Evolutionary conservation across 1,284 basidiomycete species (phyloP), one percentile per base, ranked within the genome.

Genomic region (Phlebopus sp.): DNA sequence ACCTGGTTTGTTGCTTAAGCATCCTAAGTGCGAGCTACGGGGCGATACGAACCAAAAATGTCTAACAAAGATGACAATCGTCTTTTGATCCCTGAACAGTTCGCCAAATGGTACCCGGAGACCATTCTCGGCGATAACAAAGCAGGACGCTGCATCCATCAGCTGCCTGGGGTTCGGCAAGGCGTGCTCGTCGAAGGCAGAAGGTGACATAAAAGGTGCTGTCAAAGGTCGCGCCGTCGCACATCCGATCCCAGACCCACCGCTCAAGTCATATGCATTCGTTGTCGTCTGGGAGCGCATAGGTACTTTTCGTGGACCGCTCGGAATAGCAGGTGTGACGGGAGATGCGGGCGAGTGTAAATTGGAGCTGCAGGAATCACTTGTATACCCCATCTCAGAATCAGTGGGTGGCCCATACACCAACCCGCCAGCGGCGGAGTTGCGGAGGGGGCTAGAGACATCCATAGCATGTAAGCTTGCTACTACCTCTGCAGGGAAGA

Each of bases 51-150:
- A 60, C 63, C 51, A 64, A 35, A 90, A 88, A 64, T 89, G 85
- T 35, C 87, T 73, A 54, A 89, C 78, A 68, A 90, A 89, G 39
- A 86, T 63, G 44, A 93, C 82, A 48, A 93, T 76, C 1, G 86
- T 88, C 62, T 75, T 77, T 59, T 78, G 76, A 9, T 73, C 69
- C 42, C 72, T 73, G 62, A 91, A 86, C 23, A 95, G 64, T 40
- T 87, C 79, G 2, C 88, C 86, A 55, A 95, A 94, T 21, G 70
- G 72, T 35, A 88, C 70, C 9, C 77, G 72, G 7, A 80, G 57
- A 14, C 90, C 91, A 27, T 79, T 78, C 59, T 88, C 82, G 43
- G 80, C 77, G 41, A 85, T 72, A 43, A 94, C 76, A 19, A 76
- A 68, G 42, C 86, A 73, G 17, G 79, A 70, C 2, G 82, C 78